Evolutionary conservation across 2,329 filamentous ascomycete genomes (phyloP).

Genomic region (Colletotrichum cuscutae): DNA sequence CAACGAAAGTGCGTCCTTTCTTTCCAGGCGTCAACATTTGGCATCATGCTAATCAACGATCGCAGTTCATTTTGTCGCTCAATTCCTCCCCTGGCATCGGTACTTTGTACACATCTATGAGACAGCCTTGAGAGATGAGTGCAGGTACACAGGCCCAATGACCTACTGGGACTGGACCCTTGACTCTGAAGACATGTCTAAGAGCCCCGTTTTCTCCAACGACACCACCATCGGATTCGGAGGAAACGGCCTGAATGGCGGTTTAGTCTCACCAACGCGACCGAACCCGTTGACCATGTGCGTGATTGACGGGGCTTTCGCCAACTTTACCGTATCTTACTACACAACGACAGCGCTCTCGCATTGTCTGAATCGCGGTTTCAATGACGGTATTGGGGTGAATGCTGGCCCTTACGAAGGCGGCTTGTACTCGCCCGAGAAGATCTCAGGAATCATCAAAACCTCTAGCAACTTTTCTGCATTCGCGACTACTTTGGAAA

Average conservation of each 20-base stretch:
- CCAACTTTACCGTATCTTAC: slow-evolving; percentile 36
- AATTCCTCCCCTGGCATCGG: slow-evolving; percentile 49
- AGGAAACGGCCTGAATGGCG: slow-evolving; percentile 39
- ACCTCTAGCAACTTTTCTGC: slow-evolving; percentile 30
- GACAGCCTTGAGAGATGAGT: slow-evolving; percentile 39
- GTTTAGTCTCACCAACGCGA: not conserved
- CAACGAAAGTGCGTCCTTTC: slow-evolving; percentile 14
- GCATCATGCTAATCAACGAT: not conserved
- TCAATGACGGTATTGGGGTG: slow-evolving; percentile 30
- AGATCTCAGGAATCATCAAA: slow-evolving; percentile 30
- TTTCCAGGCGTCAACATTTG: not conserved
- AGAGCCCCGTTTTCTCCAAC: slow-evolving; percentile 38
- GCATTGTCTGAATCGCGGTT: slow-evolving; percentile 43
- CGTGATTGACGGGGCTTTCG: slow-evolving; percentile 40
- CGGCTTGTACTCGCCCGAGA: slow-evolving; percentile 15
- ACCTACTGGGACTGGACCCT: slow-evolving; percentile 49
- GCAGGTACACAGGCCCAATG: slow-evolving; percentile 38
- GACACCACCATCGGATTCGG: slow-evolving; percentile 42
- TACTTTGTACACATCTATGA: slow-evolving; percentile 47
- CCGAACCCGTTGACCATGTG: slow-evolving; percentile 21
- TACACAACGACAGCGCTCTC: slow-evolving; percentile 16
- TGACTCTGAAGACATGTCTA: slow-evolving; percentile 40
- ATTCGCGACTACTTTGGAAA: slow-evolving; percentile 37
- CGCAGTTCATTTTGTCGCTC: slow-evolving; percentile 42
- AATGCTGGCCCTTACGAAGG: slow-evolving; percentile 9